Percentiles rank a stretch among this genome's conserved stretches.
Conservation (phyloP, 305 asterid species). For the Caryopteris hybrid region DNA sequence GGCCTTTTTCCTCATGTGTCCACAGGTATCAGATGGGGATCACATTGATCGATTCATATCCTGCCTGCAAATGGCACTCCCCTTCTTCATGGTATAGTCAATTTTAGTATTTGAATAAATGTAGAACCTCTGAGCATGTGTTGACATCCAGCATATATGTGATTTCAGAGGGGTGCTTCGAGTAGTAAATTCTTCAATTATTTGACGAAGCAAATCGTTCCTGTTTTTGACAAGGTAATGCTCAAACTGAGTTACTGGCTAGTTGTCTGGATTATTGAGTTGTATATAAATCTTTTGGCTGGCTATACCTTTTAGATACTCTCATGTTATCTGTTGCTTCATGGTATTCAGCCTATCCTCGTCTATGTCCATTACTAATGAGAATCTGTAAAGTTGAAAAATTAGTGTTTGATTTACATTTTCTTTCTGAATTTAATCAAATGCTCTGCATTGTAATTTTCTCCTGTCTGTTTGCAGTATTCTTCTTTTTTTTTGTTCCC, state of each 20-base stretch:
- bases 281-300: constrained; percentile 1
- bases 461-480: not conserved
- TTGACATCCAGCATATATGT: constrained; percentile 18
- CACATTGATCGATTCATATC: constrained; percentile 74
- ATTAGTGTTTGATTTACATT: not conserved
- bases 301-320: not conserved
- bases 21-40: constrained; percentile 83
- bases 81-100: constrained; percentile 59
- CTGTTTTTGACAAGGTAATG: constrained; percentile 88
- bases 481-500: not conserved
- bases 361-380: not conserved
- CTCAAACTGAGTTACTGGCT: not conserved
- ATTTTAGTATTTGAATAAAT: not conserved
- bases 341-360: not conserved
- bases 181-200: constrained; percentile 81
- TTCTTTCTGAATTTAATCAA: not conserved
- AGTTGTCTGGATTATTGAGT: constrained; percentile 1
- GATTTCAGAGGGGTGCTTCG: constrained; percentile 81
- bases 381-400: not conserved
- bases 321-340: not conserved
- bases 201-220: constrained; percentile 76
- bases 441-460: not conserved
- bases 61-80: constrained; percentile 72
- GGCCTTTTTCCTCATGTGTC: constrained; percentile 16
- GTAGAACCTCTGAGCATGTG: not conserved